Evolutionary conservation across 345 rosid genomes (phyloP).

Genomic region (Turritis glabra): DNA sequence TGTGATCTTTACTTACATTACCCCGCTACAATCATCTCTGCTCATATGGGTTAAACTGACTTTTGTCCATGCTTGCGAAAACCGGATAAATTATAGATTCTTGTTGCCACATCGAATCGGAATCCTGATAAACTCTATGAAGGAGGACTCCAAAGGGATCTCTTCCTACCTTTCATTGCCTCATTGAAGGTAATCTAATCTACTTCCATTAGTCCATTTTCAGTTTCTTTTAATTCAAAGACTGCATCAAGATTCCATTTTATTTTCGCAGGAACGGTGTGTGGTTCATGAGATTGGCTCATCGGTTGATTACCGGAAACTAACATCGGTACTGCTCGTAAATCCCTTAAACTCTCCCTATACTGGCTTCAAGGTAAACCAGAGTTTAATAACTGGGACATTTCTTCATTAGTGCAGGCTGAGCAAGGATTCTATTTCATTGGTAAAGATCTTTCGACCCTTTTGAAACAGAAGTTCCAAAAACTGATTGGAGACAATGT

Average conservation of each 20-base stretch:
- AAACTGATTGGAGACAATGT: conserved; percentile 59
- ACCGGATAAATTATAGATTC: conserved; percentile 70
- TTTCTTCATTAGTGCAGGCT: conserved; percentile 54
- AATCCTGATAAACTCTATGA: conserved; percentile 98
- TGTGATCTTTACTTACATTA: conserved; percentile 16
- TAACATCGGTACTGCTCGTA: conserved; percentile 65
- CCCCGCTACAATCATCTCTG: not conserved
- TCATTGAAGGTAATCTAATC: conserved; percentile 66
- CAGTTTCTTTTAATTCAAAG: not conserved
- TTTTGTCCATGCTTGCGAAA: not conserved
- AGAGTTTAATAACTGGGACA: not conserved
- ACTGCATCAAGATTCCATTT: conserved; percentile 11
- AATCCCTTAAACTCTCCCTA: not conserved
- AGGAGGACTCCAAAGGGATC: conserved; percentile 97
- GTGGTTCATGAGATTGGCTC: conserved; percentile 90
- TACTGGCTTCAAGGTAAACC: conserved; percentile 26
- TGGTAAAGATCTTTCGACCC: conserved; percentile 58
- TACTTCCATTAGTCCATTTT: not conserved
- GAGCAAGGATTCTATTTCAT: conserved; percentile 90
- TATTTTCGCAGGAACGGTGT: conserved; percentile 64
- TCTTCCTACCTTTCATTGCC: conserved; percentile 85
- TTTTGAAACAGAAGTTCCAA: conserved; percentile 68
- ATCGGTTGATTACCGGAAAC: conserved; percentile 78
- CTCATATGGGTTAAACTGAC: conserved; percentile 1
- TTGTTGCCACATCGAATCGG: conserved; percentile 94